Evolutionary conservation across 306 rosid species (phyloP).

Genomic region (Gillenia trifoliata): DNA sequence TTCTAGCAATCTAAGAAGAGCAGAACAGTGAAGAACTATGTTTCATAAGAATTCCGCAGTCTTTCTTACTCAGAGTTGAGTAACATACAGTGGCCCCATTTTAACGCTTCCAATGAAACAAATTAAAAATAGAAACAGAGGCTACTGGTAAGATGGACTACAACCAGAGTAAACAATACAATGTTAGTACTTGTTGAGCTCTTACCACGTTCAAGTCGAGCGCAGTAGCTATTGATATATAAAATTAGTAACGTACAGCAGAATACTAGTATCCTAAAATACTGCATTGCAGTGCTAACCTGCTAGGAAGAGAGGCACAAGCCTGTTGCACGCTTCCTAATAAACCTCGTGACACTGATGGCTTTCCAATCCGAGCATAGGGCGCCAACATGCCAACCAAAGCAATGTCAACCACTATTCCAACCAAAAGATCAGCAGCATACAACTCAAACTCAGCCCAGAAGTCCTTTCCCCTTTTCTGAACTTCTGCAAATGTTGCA

Average conservation of each 20-base stretch:
- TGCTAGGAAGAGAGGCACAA: conserved; percentile 84
- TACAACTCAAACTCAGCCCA: conserved; percentile 93
- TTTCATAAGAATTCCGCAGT: neutral
- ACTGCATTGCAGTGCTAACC: conserved; percentile 30
- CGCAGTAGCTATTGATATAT: neutral
- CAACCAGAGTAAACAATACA: neutral
- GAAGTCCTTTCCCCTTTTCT: conserved; percentile 85
- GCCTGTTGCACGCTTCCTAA: conserved; percentile 73
- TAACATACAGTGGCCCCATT: neutral
- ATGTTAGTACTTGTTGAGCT: neutral
- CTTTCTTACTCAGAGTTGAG: neutral
- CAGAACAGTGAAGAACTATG: neutral
- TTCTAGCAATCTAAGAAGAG: neutral
- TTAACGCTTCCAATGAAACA: neutral
- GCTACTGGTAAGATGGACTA: neutral
- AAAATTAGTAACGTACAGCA: neutral
- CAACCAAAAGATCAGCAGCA: conserved; percentile 89
- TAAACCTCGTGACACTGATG: conserved; percentile 61
- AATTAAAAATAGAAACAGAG: neutral
- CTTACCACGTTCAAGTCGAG: neutral
- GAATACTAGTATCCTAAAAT: neutral
- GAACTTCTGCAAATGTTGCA: conserved; percentile 91
- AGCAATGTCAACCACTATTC: conserved; percentile 82
- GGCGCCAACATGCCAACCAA: conserved; percentile 89
- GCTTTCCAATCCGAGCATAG: conserved; percentile 76